phyloP scores from a whole-genome alignment of 805 yeast species.

The Suhomyces xylopsoci region DNA sequence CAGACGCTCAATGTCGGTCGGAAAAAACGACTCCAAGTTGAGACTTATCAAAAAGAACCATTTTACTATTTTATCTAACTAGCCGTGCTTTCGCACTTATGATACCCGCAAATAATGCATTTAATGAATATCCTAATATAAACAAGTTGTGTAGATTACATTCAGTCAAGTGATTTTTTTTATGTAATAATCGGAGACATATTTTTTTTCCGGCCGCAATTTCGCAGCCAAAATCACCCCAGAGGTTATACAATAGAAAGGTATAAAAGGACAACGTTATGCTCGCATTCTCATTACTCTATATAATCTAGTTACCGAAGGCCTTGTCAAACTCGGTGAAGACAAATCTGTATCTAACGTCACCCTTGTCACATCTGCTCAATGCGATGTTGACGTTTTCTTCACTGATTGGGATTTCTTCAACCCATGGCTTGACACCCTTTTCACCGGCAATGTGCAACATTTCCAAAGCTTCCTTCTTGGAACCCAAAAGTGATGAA shows the following conservation, averaged over 20 bases:
- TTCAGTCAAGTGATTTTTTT: neutral
- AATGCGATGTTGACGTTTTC: slow-evolving; percentile 54
- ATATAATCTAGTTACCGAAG: slow-evolving; percentile 23
- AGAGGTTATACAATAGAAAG: neutral
- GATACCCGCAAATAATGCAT: slow-evolving; percentile 1
- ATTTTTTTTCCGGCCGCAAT: neutral
- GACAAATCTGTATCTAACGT: slow-evolving; percentile 63
- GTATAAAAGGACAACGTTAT: neutral
- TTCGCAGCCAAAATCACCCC: neutral
- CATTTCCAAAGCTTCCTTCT: slow-evolving; percentile 64
- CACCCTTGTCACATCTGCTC: slow-evolving; percentile 51
- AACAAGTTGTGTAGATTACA: neutral
- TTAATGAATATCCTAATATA: neutral
- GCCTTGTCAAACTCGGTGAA: slow-evolving; percentile 53
- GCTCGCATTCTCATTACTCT: neutral
- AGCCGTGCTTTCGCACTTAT: neutral
- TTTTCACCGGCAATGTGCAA: slow-evolving; percentile 60
- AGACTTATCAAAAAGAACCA: slow-evolving; percentile 32
- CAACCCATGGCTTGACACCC: slow-evolving; percentile 60
- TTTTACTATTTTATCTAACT: slow-evolving; percentile 23
- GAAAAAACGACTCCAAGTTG: slow-evolving; percentile 35
- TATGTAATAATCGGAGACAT: neutral
- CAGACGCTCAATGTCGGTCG: slow-evolving; percentile 37
- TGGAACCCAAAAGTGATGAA: slow-evolving; percentile 59
- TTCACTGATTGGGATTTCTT: slow-evolving; percentile 52